phyloP scores from a whole-genome alignment of 2,329 filamentous ascomycete species.

The Colletotrichum brevisporum region DNA sequence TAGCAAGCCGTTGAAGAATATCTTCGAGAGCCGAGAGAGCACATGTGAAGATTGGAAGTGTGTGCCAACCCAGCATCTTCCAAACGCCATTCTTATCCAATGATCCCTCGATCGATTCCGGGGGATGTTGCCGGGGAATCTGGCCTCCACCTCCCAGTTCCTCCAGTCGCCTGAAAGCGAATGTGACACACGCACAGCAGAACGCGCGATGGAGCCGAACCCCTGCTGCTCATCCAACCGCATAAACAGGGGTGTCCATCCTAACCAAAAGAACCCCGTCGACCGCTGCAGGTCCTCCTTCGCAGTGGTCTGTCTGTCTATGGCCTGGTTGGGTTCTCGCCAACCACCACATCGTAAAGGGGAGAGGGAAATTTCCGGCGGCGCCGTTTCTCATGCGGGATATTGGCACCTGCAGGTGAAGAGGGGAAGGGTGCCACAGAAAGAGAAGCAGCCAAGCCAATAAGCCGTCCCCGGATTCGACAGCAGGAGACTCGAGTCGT shows the following conservation, averaged over 20 bases:
- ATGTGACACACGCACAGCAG: neutral
- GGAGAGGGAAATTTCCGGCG: neutral
- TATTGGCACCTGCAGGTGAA: slow-evolving; percentile 5
- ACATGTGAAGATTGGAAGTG: too few relatives aligned
- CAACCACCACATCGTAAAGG: neutral
- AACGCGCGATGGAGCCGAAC: too few relatives aligned
- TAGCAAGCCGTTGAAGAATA: too few relatives aligned
- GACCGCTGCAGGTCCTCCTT: neutral
- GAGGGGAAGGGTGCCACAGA: neutral
- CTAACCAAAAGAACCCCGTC: slow-evolving; percentile 2
- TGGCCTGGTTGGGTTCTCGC: neutral
- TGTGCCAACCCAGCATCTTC: too few relatives aligned
- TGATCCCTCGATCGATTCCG: too few relatives aligned
- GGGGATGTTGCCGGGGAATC: too few relatives aligned
- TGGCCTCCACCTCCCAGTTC: too few relatives aligned
- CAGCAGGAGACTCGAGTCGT: neutral
- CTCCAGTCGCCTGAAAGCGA: neutral
- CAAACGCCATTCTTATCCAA: too few relatives aligned
- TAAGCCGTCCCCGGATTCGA: neutral
- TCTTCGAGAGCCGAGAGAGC: too few relatives aligned
- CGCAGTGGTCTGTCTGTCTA: neutral
- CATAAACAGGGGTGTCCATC: neutral
- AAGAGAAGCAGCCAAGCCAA: slow-evolving; percentile 3
- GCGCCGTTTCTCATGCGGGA: neutral
- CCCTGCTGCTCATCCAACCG: neutral